These are phyloP conservation scores for Fusarium sp. DNA, from an alignment of 2,329 filamentous ascomycete species.

Conservation along the genomic window DNA sequence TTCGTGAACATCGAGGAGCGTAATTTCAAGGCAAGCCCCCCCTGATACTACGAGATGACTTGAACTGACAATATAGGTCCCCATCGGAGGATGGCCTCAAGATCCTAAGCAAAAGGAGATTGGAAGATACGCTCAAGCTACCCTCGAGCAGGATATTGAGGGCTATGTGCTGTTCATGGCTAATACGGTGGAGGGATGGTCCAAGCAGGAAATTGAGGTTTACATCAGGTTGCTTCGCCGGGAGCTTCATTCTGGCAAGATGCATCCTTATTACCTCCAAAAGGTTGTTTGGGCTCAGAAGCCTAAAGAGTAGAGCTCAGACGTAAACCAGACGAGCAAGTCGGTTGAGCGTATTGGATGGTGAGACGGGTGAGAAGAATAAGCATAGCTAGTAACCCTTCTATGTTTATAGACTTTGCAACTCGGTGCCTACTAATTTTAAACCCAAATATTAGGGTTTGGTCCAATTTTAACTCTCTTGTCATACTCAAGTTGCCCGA, in stretches of 20 bases:
- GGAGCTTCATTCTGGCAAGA: conserved; percentile 26
- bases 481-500: neutral
- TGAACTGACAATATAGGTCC: neutral
- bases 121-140: conserved; percentile 23
- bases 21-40: conserved; percentile 13
- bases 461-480: neutral
- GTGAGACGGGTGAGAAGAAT: neutral
- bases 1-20: conserved; percentile 21
- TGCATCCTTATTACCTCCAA: conserved; percentile 29
- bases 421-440: neutral
- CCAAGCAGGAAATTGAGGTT: conserved; percentile 24
- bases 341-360: neutral
- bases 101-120: conserved; percentile 16
- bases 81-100: conserved; percentile 27
- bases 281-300: conserved; percentile 31
- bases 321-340: too few species aligned
- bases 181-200: conserved; percentile 29
- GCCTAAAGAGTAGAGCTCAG: neutral
- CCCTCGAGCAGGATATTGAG: conserved; percentile 32
- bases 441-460: neutral
- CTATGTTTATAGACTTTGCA: neutral
- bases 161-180: conserved; percentile 37
- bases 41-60: neutral
- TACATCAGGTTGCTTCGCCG: conserved; percentile 33
- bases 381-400: neutral